Percentiles rank a stretch among this genome's conserved stretches.
phyloP scores from a whole-genome alignment of 176 grass and related monocot species.

The Otatea glauca region DNA sequence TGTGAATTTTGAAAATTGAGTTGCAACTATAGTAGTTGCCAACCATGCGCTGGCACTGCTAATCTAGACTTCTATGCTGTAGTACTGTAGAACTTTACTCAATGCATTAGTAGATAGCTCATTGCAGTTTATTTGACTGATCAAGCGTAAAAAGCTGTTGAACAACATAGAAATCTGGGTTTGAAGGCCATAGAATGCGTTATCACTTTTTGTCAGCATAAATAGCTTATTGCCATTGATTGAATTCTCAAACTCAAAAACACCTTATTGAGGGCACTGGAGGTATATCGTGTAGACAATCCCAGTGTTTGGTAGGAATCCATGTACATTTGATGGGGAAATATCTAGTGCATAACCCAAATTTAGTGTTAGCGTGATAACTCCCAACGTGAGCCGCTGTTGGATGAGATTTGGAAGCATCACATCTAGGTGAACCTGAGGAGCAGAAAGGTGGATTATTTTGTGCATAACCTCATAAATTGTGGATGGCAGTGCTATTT shows the following conservation, averaged over 20 bases:
- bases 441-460: not conserved
- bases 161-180: conserved; percentile 26
- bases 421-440: conserved; percentile 8
- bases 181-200: conserved; percentile 1
- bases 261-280: not conserved
- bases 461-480: not conserved
- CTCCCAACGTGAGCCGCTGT: not conserved
- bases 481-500: not conserved
- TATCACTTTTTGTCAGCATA: not conserved
- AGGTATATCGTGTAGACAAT: not conserved
- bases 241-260: conserved; percentile 9
- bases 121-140: conserved; percentile 38
- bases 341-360: conserved; percentile 17
- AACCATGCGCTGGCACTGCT: not conserved
- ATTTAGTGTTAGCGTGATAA: not conserved
- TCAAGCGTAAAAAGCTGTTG: conserved; percentile 33
- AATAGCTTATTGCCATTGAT: conserved; percentile 22
- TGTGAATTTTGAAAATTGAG: conserved; percentile 5
- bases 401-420: conserved; percentile 24
- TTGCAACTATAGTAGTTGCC: conserved; percentile 20
- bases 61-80: conserved; percentile 10
- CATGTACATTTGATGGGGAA: conserved; percentile 16
- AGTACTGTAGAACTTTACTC: conserved; percentile 16
- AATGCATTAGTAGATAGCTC: conserved; percentile 11
- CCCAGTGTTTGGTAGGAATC: conserved; percentile 12